These are phyloP conservation scores for Penicillium cinerascens DNA, from an alignment of 495 filamentous ascomycete genomes.

Conservation along the genomic window DNA sequence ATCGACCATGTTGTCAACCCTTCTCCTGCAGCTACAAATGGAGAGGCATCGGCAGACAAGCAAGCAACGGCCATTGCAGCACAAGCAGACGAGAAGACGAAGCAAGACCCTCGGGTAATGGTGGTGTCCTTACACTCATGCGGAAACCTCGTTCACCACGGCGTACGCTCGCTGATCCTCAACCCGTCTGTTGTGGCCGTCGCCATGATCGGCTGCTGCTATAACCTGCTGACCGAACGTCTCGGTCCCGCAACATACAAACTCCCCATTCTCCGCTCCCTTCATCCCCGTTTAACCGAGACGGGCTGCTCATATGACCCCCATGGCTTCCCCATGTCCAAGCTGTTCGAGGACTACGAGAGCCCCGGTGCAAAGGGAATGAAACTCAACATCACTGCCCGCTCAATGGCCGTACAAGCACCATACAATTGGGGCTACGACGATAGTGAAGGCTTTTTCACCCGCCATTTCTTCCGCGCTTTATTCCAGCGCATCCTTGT, in stretches of 20 bases:
- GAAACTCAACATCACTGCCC: conserved; percentile 87
- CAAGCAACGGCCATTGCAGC: background rate
- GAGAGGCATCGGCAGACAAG: conserved; percentile 6
- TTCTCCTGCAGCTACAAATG: background rate
- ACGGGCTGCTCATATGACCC: conserved; percentile 68
- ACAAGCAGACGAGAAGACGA: conserved; percentile 9
- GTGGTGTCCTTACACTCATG: conserved; percentile 95
- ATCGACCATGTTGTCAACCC: conserved; percentile 59
- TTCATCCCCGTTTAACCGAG: conserved; percentile 52
- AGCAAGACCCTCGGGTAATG: conserved; percentile 56
- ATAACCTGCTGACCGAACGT: conserved; percentile 91
- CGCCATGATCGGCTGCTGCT: conserved; percentile 95
- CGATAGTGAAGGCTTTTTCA: conserved; percentile 86
- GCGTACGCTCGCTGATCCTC: conserved; percentile 74
- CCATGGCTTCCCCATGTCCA: conserved; percentile 90
- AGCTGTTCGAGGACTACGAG: conserved; percentile 58
- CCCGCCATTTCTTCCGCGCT: conserved; percentile 87
- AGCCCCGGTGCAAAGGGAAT: conserved; percentile 56
- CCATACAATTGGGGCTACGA: conserved; percentile 82
- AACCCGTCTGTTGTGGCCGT: conserved; percentile 83
- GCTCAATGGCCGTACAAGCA: conserved; percentile 96
- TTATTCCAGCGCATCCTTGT: conserved; percentile 87
- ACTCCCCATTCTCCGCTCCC: conserved; percentile 59
- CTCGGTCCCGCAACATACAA: conserved; percentile 85
- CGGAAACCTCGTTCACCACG: conserved; percentile 94